Evolutionary conservation across 202 grass and related monocot species (phyloP).

Genomic region (Panicum virgatum): DNA sequence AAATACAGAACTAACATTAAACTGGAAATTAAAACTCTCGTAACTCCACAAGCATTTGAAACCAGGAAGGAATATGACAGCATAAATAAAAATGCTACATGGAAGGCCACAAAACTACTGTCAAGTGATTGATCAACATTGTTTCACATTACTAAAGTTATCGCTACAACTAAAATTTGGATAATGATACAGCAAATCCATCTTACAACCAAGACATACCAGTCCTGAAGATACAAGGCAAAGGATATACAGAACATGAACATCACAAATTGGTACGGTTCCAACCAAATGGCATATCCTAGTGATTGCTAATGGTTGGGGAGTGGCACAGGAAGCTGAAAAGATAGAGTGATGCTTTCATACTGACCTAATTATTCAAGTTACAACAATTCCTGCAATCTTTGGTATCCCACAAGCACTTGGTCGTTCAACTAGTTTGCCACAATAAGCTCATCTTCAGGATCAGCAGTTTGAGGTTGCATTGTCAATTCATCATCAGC

Average conservation of each 20-base stretch:
- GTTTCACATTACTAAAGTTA: not conserved
- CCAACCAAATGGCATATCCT: slow-evolving; percentile 25
- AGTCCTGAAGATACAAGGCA: slow-evolving; percentile 26
- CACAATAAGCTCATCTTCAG: slow-evolving; percentile 78
- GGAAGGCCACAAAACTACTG: not conserved
- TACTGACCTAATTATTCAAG: slow-evolving; percentile 22
- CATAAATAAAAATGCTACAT: not conserved
- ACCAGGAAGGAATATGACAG: not conserved
- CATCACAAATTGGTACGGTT: slow-evolving; percentile 13
- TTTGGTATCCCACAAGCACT: not conserved
- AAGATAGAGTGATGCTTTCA: not conserved
- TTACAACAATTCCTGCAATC: not conserved
- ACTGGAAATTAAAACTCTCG: not conserved
- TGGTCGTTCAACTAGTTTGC: slow-evolving; percentile 43
- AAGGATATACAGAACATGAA: slow-evolving; percentile 30
- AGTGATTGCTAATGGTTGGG: not conserved
- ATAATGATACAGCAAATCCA: not conserved
- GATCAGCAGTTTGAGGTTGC: slow-evolving; percentile 38
- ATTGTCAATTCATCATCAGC: slow-evolving; percentile 62
- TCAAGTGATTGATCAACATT: not conserved
- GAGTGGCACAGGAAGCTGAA: not conserved
- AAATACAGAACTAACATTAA: not conserved
- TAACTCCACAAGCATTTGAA: not conserved
- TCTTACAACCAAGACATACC: not conserved
- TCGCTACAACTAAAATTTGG: not conserved